A percentile compares a stretch with the other conserved stretches of the same genome.
Evolutionary conservation across 805 yeast genomes (phyloP).

Genomic region (Yarrowia sp.): DNA sequence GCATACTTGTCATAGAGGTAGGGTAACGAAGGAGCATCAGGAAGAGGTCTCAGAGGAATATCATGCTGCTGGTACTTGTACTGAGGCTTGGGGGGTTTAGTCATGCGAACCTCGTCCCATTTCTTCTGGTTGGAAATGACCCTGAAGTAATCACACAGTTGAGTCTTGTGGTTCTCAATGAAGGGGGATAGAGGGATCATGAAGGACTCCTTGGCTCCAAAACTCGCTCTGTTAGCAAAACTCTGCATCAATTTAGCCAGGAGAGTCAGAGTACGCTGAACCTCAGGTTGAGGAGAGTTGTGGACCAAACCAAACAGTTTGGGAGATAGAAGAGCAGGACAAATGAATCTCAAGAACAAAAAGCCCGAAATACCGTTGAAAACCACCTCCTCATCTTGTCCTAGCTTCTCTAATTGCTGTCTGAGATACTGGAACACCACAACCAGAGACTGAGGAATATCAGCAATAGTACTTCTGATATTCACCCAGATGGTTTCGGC

Average conservation of each 20-base stretch:
- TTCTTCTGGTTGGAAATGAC: not conserved
- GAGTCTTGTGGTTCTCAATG: not conserved
- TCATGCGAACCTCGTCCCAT: not conserved
- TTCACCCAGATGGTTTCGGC: constrained; percentile 62
- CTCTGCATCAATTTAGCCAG: constrained; percentile 60
- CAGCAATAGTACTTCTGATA: constrained; percentile 66
- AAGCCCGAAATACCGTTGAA: constrained; percentile 80
- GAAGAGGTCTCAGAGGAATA: not conserved
- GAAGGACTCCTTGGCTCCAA: constrained; percentile 29
- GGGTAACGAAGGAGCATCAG: not conserved
- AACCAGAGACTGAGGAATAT: constrained; percentile 68
- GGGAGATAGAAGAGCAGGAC: constrained; percentile 91
- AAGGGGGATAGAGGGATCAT: constrained; percentile 28
- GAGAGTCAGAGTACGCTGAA: constrained; percentile 75
- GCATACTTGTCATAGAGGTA: constrained; percentile 12
- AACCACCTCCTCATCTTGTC: constrained; percentile 38
- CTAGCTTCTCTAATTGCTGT: constrained; percentile 48
- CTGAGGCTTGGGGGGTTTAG: not conserved
- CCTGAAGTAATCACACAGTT: constrained; percentile 2
- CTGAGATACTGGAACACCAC: constrained; percentile 62
- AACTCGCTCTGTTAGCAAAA: constrained; percentile 51
- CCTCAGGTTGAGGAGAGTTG: constrained; percentile 65
- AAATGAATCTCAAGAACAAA: constrained; percentile 75
- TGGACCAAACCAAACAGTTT: constrained; percentile 72
- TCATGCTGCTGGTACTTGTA: constrained; percentile 9